Conservation (phyloP, 257 asterid genomes). For the Ehretia macrophylla region DNA sequence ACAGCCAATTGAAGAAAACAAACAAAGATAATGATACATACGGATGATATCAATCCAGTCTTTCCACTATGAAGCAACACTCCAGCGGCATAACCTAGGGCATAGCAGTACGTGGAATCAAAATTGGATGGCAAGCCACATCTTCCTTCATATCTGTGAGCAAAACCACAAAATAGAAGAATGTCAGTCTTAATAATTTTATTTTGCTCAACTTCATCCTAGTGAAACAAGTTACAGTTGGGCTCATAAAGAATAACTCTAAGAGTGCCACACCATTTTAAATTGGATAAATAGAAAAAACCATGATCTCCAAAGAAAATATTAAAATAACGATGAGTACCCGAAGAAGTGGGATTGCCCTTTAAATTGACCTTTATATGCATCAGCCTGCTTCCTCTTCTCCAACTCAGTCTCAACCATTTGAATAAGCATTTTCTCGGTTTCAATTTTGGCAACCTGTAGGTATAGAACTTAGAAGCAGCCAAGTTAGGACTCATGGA, state of each 20-base stretch:
- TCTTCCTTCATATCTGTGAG: conserved; percentile 81
- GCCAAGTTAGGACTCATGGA: conserved; percentile 1
- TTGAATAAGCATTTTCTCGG: conserved; percentile 96
- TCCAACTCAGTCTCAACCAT: conserved; percentile 97
- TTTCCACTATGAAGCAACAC: conserved; percentile 76
- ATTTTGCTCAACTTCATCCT: not conserved
- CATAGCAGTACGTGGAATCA: conserved; percentile 84
- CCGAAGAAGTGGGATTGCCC: conserved; percentile 98
- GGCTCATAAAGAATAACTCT: not conserved
- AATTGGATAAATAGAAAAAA: not conserved
- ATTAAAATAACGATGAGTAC: conserved; percentile 26
- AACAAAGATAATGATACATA: conserved; percentile 18
- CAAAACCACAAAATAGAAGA: conserved; percentile 9
- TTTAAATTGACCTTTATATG: conserved; percentile 61
- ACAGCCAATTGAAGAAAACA: not conserved
- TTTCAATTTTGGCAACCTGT: conserved; percentile 95
- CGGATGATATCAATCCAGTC: conserved; percentile 80
- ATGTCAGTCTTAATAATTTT: conserved; percentile 6
- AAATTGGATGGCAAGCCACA: conserved; percentile 96
- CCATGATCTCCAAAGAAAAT: too few species aligned
- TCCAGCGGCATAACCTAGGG: conserved; percentile 81
- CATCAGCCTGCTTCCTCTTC: conserved; percentile 55
- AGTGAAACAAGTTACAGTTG: not conserved
- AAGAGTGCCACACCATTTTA: not conserved
- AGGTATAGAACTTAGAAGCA: conserved; percentile 8